A percentile compares a stretch with the other conserved stretches of the same genome.
phyloP scores from a whole-genome alignment of 345 rosid species.

The Bruguiera parviflora region DNA sequence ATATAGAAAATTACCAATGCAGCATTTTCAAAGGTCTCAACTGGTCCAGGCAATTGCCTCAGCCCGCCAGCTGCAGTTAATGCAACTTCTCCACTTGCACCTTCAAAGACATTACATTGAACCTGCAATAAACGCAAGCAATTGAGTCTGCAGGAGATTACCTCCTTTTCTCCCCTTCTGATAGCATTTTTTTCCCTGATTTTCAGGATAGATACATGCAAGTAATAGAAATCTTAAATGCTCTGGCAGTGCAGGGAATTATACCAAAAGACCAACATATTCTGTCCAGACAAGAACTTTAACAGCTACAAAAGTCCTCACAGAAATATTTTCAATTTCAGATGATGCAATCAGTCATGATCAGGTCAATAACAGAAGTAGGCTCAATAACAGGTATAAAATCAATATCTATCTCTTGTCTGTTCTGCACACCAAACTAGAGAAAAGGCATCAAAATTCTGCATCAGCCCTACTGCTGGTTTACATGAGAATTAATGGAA shows the following conservation, averaged over 20 bases:
- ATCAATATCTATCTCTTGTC: background rate
- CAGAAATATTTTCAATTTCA: background rate
- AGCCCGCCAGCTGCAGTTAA: slow-evolving; percentile 87
- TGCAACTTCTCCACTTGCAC: slow-evolving; percentile 80
- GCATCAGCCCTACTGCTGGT: too few relatives aligned
- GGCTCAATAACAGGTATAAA: slow-evolving; percentile 1
- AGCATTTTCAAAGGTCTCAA: slow-evolving; percentile 72
- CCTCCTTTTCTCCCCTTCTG: background rate
- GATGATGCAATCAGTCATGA: background rate
- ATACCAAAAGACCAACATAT: background rate
- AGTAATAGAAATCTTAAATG: slow-evolving; percentile 6
- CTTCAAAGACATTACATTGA: slow-evolving; percentile 87
- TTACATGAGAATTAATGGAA: too few relatives aligned
- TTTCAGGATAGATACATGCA: background rate
- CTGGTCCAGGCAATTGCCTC: slow-evolving; percentile 78
- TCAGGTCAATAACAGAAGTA: slow-evolving; percentile 4
- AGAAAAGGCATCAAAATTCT: background rate
- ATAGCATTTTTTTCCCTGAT: background rate
- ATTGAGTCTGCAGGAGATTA: slow-evolving; percentile 8
- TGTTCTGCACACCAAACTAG: background rate
- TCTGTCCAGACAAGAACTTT: slow-evolving; percentile 1
- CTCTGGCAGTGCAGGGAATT: background rate
- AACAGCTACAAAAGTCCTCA: background rate
- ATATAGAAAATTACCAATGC: slow-evolving; percentile 57
- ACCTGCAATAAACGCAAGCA: slow-evolving; percentile 47